phyloP scores from a whole-genome alignment of 2,329 filamentous ascomycete species.

The Calonectria naviculata region DNA sequence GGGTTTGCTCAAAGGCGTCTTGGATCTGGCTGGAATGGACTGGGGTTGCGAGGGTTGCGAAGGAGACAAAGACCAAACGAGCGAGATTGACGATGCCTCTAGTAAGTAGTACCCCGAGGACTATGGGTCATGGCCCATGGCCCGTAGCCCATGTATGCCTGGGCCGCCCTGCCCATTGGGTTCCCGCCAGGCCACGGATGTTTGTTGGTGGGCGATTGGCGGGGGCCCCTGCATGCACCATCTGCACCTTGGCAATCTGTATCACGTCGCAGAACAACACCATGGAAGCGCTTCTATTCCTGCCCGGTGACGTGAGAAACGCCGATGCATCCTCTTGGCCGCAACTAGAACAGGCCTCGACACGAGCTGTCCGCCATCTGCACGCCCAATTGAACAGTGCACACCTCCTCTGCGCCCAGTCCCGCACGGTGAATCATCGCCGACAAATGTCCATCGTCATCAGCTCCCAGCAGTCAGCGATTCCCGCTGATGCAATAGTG shows the following conservation, averaged over 20 bases:
- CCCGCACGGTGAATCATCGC: background rate
- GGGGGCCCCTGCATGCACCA: background rate
- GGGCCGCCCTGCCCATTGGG: background rate
- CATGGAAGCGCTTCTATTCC: too few species aligned
- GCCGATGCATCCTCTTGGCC: background rate
- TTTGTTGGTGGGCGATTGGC: background rate
- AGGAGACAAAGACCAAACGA: too few species aligned
- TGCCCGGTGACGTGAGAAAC: background rate
- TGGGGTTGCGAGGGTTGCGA: background rate
- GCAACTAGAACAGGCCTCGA: background rate
- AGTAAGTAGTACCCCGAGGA: too few species aligned
- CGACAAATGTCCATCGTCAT: background rate
- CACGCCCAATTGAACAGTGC: background rate
- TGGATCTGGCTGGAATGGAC: background rate
- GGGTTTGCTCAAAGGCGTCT: background rate
- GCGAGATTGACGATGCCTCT: too few species aligned
- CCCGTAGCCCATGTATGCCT: background rate
- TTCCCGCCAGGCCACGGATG: background rate
- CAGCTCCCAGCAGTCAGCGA: too few species aligned
- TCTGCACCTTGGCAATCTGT: background rate
- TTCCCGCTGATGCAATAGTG: too few species aligned
- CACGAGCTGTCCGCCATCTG: background rate
- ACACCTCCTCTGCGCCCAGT: background rate
- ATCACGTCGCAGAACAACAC: background rate
- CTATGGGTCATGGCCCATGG: background rate